These are phyloP conservation scores for Coniochaeta sp. DNA, from an alignment of 2,329 filamentous ascomycete genomes.

Conservation along the genomic window DNA sequence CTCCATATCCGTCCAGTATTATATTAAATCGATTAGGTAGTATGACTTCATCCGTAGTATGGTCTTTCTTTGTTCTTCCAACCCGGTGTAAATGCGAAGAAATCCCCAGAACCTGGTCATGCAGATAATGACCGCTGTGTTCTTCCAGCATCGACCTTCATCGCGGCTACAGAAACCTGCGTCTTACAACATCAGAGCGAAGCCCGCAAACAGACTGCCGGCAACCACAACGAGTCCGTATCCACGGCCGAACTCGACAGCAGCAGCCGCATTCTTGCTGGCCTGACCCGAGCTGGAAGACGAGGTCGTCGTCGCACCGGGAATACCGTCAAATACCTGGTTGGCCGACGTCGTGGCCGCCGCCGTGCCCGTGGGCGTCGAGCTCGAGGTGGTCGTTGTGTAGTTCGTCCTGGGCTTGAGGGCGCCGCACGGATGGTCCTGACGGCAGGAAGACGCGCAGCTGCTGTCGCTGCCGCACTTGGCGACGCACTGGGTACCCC, in stretches of 20 bases:
- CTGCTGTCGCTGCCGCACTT: slow-evolving; percentile 46
- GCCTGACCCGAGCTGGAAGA: background rate
- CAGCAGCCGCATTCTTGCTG: slow-evolving; percentile 9
- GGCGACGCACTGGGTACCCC: slow-evolving; percentile 59
- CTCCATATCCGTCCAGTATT: background rate
- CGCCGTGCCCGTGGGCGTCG: slow-evolving; percentile 23
- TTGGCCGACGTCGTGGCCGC: slow-evolving; percentile 22
- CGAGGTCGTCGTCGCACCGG: slow-evolving; percentile 6
- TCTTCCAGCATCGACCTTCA: background rate
- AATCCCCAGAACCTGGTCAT: background rate
- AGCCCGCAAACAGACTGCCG: slow-evolving; percentile 18
- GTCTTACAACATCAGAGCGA: slow-evolving; percentile 34
- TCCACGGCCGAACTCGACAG: slow-evolving; percentile 23
- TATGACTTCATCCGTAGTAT: background rate
- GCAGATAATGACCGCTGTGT: background rate
- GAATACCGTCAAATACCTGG: slow-evolving; percentile 28
- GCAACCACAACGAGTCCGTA: slow-evolving; percentile 15
- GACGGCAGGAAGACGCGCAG: slow-evolving; percentile 55
- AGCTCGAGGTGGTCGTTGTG: slow-evolving; percentile 36
- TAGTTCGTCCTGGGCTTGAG: slow-evolving; percentile 55
- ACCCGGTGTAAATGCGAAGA: background rate
- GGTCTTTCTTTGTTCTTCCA: background rate
- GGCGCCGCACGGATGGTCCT: slow-evolving; percentile 68
- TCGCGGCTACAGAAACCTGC: background rate
- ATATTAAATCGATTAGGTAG: background rate